These are phyloP conservation scores for Acanthamoeba polyphaga DNA, from an alignment of 208 protist genomes.

Conservation along the genomic window DNA sequence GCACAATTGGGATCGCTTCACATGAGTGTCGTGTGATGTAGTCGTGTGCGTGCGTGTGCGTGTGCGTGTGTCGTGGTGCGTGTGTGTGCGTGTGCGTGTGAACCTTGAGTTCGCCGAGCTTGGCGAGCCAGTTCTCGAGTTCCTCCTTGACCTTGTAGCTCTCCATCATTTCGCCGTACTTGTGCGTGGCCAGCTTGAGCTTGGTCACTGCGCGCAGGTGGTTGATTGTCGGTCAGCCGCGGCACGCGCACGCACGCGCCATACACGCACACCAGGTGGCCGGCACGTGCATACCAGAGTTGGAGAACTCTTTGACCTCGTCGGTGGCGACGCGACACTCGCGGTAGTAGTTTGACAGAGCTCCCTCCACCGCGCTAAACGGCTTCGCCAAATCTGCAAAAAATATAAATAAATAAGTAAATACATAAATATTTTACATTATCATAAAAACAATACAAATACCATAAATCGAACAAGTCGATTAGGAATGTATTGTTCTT, in stretches of 20 bases:
- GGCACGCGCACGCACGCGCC: not conserved
- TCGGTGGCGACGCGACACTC: conserved; percentile 37
- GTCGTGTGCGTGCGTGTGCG: not conserved
- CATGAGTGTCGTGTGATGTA: too few species aligned
- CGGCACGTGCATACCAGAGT: not conserved
- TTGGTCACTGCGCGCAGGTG: not conserved
- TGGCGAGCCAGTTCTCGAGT: conserved; percentile 54
- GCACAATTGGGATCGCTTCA: not conserved
- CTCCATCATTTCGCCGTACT: conserved; percentile 67
- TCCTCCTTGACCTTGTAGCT: conserved; percentile 63
- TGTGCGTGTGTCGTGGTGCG: too few species aligned
- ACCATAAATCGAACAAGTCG: too few species aligned
- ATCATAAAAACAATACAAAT: too few species aligned
- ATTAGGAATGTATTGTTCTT: too few species aligned
- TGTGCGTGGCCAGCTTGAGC: conserved; percentile 51
- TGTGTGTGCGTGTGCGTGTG: too few species aligned
- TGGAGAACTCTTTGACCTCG: conserved; percentile 36
- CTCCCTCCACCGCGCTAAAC: not conserved
- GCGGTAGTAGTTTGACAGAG: conserved; percentile 6
- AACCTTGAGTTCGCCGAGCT: conserved; percentile 56
- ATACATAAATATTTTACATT: not conserved
- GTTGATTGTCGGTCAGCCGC: too few species aligned
- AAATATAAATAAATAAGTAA: not conserved
- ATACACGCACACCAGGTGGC: not conserved
- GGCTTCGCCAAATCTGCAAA: not conserved